phyloP scores from a whole-genome alignment of 129 eudicot species.

The Flaveria trinervia region DNA sequence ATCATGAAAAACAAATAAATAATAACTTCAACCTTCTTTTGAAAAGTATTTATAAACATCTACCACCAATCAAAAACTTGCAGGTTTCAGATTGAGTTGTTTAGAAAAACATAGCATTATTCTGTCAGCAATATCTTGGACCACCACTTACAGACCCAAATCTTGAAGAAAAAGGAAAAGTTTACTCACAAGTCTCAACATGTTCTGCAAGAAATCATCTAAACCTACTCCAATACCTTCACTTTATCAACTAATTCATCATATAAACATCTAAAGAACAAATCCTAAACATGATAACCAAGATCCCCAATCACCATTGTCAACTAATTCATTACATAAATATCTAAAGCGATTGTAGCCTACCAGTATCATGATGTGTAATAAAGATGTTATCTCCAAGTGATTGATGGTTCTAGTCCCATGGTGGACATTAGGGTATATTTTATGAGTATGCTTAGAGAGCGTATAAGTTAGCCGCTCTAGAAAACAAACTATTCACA shows the following conservation, averaged over 20 bases:
- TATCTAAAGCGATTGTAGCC: no score
- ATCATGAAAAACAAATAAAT: no score
- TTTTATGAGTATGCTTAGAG: no score
- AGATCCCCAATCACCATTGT: not conserved
- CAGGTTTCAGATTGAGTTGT: not conserved
- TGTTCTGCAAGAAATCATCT: constrained; percentile 1
- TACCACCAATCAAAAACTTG: no score
- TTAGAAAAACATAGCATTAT: not conserved
- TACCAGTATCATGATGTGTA: no score
- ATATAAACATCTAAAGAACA: not conserved
- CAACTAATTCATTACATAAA: not conserved
- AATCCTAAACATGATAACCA: not conserved
- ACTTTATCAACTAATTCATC: not conserved
- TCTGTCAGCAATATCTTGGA: constrained; percentile 27
- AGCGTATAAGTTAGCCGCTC: no score
- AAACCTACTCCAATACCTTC: constrained; percentile 17
- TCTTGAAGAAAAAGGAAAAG: constrained; percentile 16
- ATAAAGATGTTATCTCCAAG: no score
- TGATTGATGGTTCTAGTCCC: no score
- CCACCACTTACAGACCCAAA: constrained; percentile 22
- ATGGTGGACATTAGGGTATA: not conserved
- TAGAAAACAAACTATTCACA: not conserved
- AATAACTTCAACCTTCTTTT: no score
- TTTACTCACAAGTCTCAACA: constrained; percentile 17
- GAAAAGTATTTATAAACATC: no score